Conservation (phyloP, 208 protist genomes). For the Crithidia mellificae region DNA sequence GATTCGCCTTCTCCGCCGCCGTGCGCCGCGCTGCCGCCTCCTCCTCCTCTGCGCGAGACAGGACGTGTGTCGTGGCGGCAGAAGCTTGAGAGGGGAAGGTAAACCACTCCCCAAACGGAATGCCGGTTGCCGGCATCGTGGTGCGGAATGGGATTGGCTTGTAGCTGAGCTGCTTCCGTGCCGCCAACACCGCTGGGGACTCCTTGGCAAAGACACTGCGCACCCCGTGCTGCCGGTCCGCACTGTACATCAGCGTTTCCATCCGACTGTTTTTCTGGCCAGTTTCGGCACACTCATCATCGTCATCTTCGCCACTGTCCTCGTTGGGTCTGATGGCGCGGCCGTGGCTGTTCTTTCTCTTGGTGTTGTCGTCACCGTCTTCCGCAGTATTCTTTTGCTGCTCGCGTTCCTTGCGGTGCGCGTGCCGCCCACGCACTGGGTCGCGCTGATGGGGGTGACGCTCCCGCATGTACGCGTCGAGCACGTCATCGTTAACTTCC, state of each 20-base stretch:
- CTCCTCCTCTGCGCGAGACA: background rate
- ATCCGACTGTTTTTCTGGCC: background rate
- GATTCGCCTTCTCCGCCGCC: conserved; percentile 5
- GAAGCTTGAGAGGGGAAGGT: conserved; percentile 28
- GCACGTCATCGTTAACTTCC: conserved; percentile 23
- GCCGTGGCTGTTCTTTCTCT: background rate
- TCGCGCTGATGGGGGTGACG: conserved; percentile 17
- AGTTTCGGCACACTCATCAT: background rate
- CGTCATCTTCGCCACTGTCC: background rate
- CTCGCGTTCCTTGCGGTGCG: conserved; percentile 2
- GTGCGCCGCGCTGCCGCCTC: background rate
- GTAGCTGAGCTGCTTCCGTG: conserved; percentile 57
- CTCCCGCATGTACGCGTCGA: conserved; percentile 20
- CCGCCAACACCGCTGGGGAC: conserved; percentile 53
- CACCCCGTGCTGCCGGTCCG: conserved; percentile 55
- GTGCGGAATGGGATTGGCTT: conserved; percentile 49
- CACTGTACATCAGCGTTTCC: conserved; percentile 56
- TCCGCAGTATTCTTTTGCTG: background rate
- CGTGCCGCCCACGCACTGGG: conserved; percentile 1
- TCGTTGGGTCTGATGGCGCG: background rate
- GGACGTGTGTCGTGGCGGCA: background rate
- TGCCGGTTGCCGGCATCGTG: conserved; percentile 55
- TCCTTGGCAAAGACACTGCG: conserved; percentile 83
- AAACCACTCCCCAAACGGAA: conserved; percentile 72
- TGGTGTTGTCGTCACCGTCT: background rate